phyloP scores from a whole-genome alignment of 2,329 filamentous ascomycete species.

The Penicillium sp. region DNA sequence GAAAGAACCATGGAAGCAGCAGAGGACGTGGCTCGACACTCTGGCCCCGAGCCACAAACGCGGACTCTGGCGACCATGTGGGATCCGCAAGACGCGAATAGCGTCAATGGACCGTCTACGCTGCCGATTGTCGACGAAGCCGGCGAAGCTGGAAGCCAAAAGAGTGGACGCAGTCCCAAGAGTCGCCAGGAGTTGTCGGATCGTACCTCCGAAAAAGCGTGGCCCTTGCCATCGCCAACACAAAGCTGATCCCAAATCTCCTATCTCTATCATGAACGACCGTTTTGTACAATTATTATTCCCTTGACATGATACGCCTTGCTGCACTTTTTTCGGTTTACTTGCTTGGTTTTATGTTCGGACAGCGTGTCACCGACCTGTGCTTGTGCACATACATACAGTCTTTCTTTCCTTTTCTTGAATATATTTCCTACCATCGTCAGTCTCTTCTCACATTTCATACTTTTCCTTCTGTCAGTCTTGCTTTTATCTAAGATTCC shows the following conservation, averaged over 20 bases:
- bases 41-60: conserved; percentile 58
- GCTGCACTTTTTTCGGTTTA: neutral
- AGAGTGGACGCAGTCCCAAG: conserved; percentile 24
- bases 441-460: neutral
- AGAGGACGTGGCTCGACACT: conserved; percentile 61
- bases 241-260: neutral
- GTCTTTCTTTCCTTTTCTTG: conserved; percentile 7
- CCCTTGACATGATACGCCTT: conserved; percentile 8
- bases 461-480: neutral
- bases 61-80: conserved; percentile 56
- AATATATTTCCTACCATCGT: conserved; percentile 10
- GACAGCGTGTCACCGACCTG: neutral
- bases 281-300: conserved; percentile 10
- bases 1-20: conserved; percentile 55
- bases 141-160: conserved; percentile 69
- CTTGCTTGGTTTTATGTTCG: neutral
- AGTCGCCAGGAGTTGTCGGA: neutral
- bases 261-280: neutral
- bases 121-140: conserved; percentile 87
- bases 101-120: conserved; percentile 51
- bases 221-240: neutral
- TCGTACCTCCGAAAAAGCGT: neutral
- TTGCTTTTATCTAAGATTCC: conserved; percentile 4
- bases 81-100: conserved; percentile 54
- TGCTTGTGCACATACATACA: neutral